Conservation (phyloP, 352 stramenopile species). For the Phytopythium aichiense region DNA sequence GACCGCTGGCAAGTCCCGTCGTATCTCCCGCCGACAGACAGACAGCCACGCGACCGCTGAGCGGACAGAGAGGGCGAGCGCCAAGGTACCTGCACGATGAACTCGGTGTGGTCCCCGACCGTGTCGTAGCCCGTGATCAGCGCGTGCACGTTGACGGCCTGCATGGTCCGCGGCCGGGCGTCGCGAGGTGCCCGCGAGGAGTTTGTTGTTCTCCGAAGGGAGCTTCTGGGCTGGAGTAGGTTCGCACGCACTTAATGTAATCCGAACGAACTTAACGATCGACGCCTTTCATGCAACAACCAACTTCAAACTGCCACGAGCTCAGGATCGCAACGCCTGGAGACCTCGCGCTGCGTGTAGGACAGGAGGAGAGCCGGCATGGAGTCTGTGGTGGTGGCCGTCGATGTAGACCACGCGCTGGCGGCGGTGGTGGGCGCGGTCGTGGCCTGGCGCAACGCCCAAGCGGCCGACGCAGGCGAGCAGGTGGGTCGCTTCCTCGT, state of each 20-base stretch:
- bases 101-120: constrained; percentile 84
- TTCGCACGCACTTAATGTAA: neutral
- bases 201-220: neutral
- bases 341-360: constrained; percentile 1
- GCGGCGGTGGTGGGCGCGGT: constrained; percentile 38
- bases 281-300: neutral
- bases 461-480: constrained; percentile 28
- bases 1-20: too few relatives aligned
- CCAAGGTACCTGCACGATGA: constrained; percentile 57
- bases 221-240: neutral
- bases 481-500: constrained; percentile 24
- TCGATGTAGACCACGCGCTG: constrained; percentile 70
- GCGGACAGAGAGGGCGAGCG: neutral
- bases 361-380: neutral
- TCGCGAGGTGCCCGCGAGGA: neutral
- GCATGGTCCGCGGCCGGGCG: constrained; percentile 16
- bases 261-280: neutral
- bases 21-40: too few relatives aligned
- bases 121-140: constrained; percentile 81
- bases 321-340: neutral
- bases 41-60: too few relatives aligned
- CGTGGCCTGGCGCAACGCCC: constrained; percentile 47
- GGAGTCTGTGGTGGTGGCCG: constrained; percentile 41
- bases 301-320: constrained; percentile 4
- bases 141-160: constrained; percentile 74